Evolutionary conservation across 257 asterid genomes (phyloP), one percentile per base, ranked within the genome.

Genomic region (Jacaranda copaia): DNA sequence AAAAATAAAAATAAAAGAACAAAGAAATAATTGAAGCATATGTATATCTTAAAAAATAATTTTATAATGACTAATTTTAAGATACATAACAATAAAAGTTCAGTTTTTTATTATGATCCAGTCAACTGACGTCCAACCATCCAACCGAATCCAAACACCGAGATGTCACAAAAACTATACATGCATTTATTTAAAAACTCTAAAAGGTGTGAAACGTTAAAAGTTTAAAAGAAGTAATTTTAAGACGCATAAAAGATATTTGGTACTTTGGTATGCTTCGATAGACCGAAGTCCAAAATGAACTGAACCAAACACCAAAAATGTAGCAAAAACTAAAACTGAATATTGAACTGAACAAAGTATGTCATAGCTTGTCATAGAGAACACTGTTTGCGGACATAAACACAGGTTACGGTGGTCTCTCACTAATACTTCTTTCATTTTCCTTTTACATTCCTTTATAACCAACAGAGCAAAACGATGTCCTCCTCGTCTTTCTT

Each of bases 391-490:
- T 63, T 6, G 12, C 51, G 25, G 39, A 19, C 35, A 39, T 39
- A 43, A 18, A 16, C 38, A 42, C 3, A 16, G 55, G 39, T 15
- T n/a, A 8, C 32, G 32, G 8, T 49, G 74, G 7, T 25, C 61
- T 20, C 35, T n/a, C n/a, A 8, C 14, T 51, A 32, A 25, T 51
- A 25, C 19, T 63, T 63, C 36, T 70, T 51, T 36, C 53, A 48
- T 48, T 48, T 48, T 48, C 15, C 53, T 48, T 9, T 51, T 10
- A 32, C 25, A 52, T 68, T 68, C 20, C 59, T 49, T 53, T 52
- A 35, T 39, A 51, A 70, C 56, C 75, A 68, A 42, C 60, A 49
- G 6, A 51, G 7, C 61, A 48, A 40, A 39, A 7, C 53, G 53
- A 64, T 7, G 13, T 64, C 8, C 52, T 40, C 52, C 52, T 42